A percentile compares a stretch with the other conserved stretches of the same genome.
These are phyloP conservation scores for Ephemerocybe angulata DNA, from an alignment of 768 basidiomycete genomes.

Conservation along the genomic window DNA sequence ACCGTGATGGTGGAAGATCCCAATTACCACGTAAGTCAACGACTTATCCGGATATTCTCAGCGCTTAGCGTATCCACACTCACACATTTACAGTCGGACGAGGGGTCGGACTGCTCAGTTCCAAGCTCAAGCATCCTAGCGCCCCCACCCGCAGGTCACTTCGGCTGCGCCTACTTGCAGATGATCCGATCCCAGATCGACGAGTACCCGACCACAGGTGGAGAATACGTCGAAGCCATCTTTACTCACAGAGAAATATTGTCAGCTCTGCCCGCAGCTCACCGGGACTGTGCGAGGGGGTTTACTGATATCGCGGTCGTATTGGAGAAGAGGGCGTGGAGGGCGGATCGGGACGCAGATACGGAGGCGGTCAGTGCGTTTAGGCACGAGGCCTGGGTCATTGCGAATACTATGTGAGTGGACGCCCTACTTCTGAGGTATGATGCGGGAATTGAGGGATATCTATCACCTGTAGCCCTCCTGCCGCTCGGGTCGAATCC, in stretches of 20 bases:
- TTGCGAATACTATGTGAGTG: conserved; percentile 40
- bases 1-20: conserved; percentile 46
- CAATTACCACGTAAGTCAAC: conserved; percentile 37
- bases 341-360: conserved; percentile 68
- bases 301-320: conserved; percentile 63
- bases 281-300: conserved; percentile 58
- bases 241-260: conserved; percentile 75
- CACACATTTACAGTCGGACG: conserved; percentile 39
- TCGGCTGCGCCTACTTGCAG: conserved; percentile 63
- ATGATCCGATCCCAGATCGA: conserved; percentile 55
- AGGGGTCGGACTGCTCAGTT: conserved; percentile 38
- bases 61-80: background rate
- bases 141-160: conserved; percentile 23
- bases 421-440: too few species aligned
- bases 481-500: background rate
- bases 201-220: conserved; percentile 55
- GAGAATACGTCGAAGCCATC: conserved; percentile 74
- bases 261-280: conserved; percentile 56
- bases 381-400: conserved; percentile 64
- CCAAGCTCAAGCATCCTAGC: conserved; percentile 35
- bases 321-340: conserved; percentile 64
- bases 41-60: background rate
- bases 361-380: conserved; percentile 66
- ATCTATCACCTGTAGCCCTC: too few species aligned
- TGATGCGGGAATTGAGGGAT: too few species aligned